A percentile compares a stretch with the other conserved stretches of the same genome.
phyloP scores from a whole-genome alignment of 1,284 basidiomycete genomes.

The Malassezia sympodialis region DNA sequence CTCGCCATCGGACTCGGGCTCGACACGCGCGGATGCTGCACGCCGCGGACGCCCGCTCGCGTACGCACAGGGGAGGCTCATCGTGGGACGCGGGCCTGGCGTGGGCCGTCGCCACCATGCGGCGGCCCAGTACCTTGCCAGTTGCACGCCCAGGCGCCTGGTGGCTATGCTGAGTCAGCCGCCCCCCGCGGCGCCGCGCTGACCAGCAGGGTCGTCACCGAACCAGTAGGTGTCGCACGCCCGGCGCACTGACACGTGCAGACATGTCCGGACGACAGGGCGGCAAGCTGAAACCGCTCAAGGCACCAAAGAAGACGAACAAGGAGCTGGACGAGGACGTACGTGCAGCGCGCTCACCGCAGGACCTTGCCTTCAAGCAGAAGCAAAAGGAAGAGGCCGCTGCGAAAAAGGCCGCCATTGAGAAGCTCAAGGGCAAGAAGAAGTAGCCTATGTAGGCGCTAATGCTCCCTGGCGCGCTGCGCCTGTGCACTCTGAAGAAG shows the following conservation, averaged over 20 bases:
- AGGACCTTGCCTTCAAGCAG: constrained; percentile 37
- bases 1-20: background rate
- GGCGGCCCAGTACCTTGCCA: background rate
- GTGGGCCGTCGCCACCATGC: background rate
- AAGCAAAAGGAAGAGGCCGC: constrained; percentile 42
- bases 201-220: background rate
- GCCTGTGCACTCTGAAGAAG: constrained; percentile 42
- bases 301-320: constrained; percentile 36
- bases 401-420: constrained; percentile 33
- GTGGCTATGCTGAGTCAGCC: background rate
- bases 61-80: background rate
- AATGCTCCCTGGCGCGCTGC: background rate
- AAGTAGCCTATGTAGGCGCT: constrained; percentile 17
- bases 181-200: background rate
- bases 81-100: background rate
- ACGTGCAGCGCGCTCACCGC: constrained; percentile 12
- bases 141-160: background rate
- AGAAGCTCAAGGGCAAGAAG: constrained; percentile 31
- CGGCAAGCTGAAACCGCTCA: constrained; percentile 41
- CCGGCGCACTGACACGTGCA: background rate
- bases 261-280: constrained; percentile 39
- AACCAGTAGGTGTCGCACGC: background rate
- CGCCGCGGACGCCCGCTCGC: constrained; percentile 7
- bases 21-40: background rate
- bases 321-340: constrained; percentile 42